phyloP scores from a whole-genome alignment of 1,139 yeast genomes.

The Casaregolazyma lundiana region DNA sequence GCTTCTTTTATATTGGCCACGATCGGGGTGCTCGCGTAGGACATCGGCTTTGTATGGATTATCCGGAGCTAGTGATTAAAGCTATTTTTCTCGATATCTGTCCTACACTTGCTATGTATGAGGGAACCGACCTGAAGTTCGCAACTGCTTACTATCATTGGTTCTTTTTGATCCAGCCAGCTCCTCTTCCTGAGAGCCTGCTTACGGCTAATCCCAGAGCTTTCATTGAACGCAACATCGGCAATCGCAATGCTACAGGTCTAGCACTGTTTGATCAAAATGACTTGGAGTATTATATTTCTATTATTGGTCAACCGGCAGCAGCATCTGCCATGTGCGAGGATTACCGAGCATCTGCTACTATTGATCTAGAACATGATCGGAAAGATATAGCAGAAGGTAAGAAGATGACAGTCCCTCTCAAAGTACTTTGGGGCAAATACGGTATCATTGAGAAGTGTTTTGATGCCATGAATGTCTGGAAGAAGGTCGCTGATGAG shows the following conservation, averaged over 20 bases:
- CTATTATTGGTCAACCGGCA: conserved; percentile 6
- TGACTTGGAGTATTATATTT: conserved; percentile 5
- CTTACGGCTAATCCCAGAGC: conserved; percentile 13
- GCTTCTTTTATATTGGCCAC: conserved; percentile 17
- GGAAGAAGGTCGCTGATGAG: conserved; percentile 15
- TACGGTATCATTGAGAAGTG: conserved; percentile 16
- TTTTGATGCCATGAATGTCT: conserved; percentile 14
- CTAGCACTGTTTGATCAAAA: conserved; percentile 6
- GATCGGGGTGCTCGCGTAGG: conserved; percentile 21
- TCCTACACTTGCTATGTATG: conserved; percentile 20
- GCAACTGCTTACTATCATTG: conserved; percentile 19
- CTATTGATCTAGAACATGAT: conserved; percentile 18
- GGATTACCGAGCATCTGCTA: conserved; percentile 20
- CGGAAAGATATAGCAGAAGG: conserved; percentile 12
- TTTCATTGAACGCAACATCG: conserved; percentile 6
- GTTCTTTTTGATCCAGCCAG: conserved; percentile 19
- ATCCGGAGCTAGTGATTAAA: conserved; percentile 14
- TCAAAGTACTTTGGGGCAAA: conserved; percentile 17
- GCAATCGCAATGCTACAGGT: background rate
- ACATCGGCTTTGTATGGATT: conserved; percentile 17
- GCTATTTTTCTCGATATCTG: conserved; percentile 18
- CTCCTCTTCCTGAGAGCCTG: conserved; percentile 17
- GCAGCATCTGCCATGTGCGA: conserved; percentile 19
- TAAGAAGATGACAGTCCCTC: conserved; percentile 12
- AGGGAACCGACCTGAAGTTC: conserved; percentile 11